These are phyloP conservation scores for Pseudogymnoascus sp. DNA, from an alignment of 2,329 filamentous ascomycete species.

Conservation along the genomic window DNA sequence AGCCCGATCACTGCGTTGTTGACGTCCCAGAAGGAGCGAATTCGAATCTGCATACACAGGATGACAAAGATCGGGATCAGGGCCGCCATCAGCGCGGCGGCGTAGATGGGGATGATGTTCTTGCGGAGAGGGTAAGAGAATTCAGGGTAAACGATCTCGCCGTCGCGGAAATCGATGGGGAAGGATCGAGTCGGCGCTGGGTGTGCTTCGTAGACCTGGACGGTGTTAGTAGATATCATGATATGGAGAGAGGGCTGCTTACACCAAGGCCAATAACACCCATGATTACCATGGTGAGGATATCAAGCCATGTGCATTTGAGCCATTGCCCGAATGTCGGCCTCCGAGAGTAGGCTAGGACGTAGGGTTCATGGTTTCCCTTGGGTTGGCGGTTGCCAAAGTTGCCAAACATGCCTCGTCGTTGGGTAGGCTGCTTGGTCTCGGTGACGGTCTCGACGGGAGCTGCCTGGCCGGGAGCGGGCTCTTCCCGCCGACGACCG, in stretches of 20 bases:
- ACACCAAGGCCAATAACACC: constrained; percentile 60
- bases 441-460: constrained; percentile 4
- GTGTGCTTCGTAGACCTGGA: constrained; percentile 51
- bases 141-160: constrained; percentile 60
- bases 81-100: constrained; percentile 56
- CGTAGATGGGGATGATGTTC: constrained; percentile 64
- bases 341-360: constrained; percentile 21
- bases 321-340: constrained; percentile 63
- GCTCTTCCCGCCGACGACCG: constrained; percentile 13
- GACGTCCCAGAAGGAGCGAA: constrained; percentile 60
- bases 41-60: constrained; percentile 56
- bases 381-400: not conserved
- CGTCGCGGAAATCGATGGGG: constrained; percentile 56
- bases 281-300: constrained; percentile 58
- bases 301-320: constrained; percentile 58
- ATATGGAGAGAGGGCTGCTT: constrained; percentile 24
- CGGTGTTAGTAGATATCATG: not conserved
- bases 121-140: constrained; percentile 64
- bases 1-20: constrained; percentile 66
- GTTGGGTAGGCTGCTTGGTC: constrained; percentile 5
- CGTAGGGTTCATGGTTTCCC: not conserved
- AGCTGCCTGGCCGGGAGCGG: not conserved
- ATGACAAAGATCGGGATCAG: constrained; percentile 59
- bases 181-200: constrained; percentile 64
- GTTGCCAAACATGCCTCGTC: not conserved